These are phyloP conservation scores for Microbotryum scabiosae DNA, from an alignment of 1,284 basidiomycete genomes.

Conservation along the genomic window DNA sequence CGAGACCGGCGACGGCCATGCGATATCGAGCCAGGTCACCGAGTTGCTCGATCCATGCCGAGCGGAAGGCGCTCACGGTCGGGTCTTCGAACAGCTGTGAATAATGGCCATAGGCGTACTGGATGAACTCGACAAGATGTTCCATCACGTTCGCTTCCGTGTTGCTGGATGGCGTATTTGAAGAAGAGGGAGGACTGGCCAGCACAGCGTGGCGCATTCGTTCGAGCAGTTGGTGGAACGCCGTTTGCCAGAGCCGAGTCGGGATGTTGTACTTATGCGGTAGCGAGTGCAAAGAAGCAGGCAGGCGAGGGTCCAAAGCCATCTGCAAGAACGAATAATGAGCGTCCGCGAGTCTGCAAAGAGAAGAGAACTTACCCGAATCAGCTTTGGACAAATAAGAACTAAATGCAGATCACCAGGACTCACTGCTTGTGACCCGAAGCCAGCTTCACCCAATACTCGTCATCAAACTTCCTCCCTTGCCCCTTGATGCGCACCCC, in stretches of 20 bases:
- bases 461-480: slow-evolving; percentile 23
- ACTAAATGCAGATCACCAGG: background rate
- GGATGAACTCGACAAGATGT: slow-evolving; percentile 81
- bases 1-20: slow-evolving; percentile 66
- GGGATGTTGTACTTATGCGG: slow-evolving; percentile 93
- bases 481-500: slow-evolving; percentile 15
- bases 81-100: slow-evolving; percentile 79
- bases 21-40: slow-evolving; percentile 91
- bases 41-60: slow-evolving; percentile 88
- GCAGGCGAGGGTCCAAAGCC: slow-evolving; percentile 75
- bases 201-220: slow-evolving; percentile 71
- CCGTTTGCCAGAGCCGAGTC: slow-evolving; percentile 82
- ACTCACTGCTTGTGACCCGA: slow-evolving; percentile 34
- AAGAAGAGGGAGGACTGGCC: slow-evolving; percentile 30
- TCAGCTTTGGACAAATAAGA: too few species aligned
- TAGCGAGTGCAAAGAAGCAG: slow-evolving; percentile 75
- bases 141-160: slow-evolving; percentile 45
- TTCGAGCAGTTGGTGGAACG: slow-evolving; percentile 82
- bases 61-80: slow-evolving; percentile 59
- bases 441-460: slow-evolving; percentile 33
- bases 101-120: slow-evolving; percentile 91
- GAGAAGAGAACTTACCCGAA: background rate
- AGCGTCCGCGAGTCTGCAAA: slow-evolving; percentile 65
- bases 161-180: background rate
- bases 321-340: slow-evolving; percentile 81